These are phyloP conservation scores for Calonectria naviculata DNA, from an alignment of 2,329 filamentous ascomycete species.

Conservation along the genomic window DNA sequence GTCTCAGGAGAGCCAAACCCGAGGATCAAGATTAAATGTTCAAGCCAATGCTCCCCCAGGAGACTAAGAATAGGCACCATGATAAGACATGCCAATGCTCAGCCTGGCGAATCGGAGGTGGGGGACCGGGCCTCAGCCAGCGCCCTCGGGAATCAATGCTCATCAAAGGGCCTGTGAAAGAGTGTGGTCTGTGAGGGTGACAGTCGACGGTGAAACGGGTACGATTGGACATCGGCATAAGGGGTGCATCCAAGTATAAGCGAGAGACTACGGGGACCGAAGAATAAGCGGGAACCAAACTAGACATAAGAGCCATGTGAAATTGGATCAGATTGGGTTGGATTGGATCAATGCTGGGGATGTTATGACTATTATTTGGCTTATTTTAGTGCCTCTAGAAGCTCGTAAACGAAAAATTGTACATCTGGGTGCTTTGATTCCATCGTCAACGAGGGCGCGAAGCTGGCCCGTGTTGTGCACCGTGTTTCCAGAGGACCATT, in stretches of 20 bases:
- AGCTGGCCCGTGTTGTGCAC: not conserved
- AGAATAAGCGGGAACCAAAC: not conserved
- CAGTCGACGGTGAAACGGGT: not conserved
- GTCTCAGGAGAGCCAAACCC: not conserved
- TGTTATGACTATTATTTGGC: not conserved
- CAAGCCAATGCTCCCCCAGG: not conserved
- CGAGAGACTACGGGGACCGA: not conserved
- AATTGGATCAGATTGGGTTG: not conserved
- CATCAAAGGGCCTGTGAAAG: no score
- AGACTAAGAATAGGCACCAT: not conserved
- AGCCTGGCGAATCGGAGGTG: not conserved
- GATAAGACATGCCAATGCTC: not conserved
- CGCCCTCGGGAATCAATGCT: not conserved
- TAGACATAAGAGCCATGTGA: not conserved
- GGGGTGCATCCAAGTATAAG: not conserved
- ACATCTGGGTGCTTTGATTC: not conserved
- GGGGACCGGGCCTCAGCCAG: not conserved
- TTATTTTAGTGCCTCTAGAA: not conserved
- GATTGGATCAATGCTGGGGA: not conserved
- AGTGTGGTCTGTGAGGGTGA: not conserved
- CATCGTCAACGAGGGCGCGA: not conserved
- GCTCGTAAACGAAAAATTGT: not conserved
- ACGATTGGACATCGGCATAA: not conserved
- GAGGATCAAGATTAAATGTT: not conserved
- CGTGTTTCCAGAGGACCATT: not conserved